phyloP scores from a whole-genome alignment of 805 yeast species.

The Saccharomycopsis sp. region DNA sequence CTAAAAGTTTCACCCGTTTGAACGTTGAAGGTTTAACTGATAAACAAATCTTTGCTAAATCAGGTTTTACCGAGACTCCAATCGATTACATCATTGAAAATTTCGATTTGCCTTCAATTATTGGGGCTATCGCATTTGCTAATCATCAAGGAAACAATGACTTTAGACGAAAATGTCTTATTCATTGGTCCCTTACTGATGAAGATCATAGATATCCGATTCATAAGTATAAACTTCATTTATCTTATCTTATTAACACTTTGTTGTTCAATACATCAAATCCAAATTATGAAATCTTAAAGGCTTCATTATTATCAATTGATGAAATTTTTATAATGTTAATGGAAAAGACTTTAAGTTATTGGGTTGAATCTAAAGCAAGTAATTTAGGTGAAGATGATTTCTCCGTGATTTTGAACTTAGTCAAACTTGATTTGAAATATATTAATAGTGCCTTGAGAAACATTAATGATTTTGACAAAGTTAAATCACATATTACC shows the following conservation, averaged over 20 bases:
- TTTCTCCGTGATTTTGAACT: constrained; percentile 12
- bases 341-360: constrained; percentile 12
- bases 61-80: constrained; percentile 11
- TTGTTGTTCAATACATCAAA: constrained; percentile 8
- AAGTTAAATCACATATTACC: background rate
- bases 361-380: constrained; percentile 17
- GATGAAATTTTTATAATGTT: constrained; percentile 12
- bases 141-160: constrained; percentile 1
- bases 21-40: background rate
- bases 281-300: constrained; percentile 9
- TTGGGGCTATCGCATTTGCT: constrained; percentile 1
- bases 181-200: background rate
- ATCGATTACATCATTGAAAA: background rate
- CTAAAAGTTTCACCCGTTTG: background rate
- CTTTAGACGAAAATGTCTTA: background rate
- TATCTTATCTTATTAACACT: background rate
- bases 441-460: constrained; percentile 13
- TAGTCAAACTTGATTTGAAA: constrained; percentile 18
- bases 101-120: background rate
- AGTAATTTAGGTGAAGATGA: constrained; percentile 11
- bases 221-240: background rate
- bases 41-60: constrained; percentile 2
- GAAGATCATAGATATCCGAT: constrained; percentile 8
- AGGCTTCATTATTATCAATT: constrained; percentile 5
- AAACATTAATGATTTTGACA: constrained; percentile 2